A percentile compares a stretch with the other conserved stretches of the same genome.
These are phyloP conservation scores for Eucalyptus grandis DNA, from an alignment of 345 rosid species.

Conservation along the genomic window DNA sequence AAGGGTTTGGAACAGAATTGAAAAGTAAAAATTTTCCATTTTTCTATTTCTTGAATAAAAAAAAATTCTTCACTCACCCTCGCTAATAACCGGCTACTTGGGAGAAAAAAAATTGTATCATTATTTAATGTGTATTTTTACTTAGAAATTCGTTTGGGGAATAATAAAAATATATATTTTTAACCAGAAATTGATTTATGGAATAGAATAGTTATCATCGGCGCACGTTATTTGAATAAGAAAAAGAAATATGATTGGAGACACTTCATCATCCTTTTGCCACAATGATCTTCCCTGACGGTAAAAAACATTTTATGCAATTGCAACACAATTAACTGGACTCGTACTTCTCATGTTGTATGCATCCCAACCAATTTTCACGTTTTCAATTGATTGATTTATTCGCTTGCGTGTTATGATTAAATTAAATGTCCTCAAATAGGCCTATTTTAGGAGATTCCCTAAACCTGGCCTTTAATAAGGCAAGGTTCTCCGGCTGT, in stretches of 20 bases:
- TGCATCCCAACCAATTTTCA: neutral
- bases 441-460: neutral
- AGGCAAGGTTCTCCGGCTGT: no score
- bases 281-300: fast-evolving
- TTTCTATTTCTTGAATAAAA: no score
- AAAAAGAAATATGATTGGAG: neutral
- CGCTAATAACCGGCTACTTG: fast-evolving
- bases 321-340: neutral
- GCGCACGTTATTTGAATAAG: fast-evolving
- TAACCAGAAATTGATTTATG: fast-evolving
- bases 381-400: neutral
- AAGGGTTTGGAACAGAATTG: no score
- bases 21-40: no score
- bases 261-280: neutral
- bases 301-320: neutral
- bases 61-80: fast-evolving
- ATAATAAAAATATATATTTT: fast-evolving
- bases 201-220: fast-evolving
- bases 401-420: neutral
- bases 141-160: fast-evolving
- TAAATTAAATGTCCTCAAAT: neutral
- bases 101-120: fast-evolving
- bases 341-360: neutral
- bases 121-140: no score
- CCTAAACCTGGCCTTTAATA: neutral